Evolutionary conservation across 78 protist genomes (phyloP).

Genomic region (Anaeramoeba ignava): DNA sequence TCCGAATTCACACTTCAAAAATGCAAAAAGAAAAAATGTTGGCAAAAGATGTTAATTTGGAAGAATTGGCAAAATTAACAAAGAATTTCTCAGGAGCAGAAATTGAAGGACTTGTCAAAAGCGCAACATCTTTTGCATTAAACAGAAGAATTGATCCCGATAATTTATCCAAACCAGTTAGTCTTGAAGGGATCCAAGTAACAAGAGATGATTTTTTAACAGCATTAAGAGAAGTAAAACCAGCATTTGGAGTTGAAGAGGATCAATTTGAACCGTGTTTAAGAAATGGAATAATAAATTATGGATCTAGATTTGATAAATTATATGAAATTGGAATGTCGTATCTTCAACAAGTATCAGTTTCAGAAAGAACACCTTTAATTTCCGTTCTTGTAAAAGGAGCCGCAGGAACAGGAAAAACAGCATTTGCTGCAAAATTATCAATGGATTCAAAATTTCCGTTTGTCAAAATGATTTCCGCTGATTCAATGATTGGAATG

Average conservation of each 20-base stretch:
- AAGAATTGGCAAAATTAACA: neutral
- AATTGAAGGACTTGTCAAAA: constrained; percentile 9
- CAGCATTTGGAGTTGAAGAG: neutral
- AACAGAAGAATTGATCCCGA: neutral
- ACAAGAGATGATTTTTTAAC: neutral
- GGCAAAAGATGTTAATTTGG: constrained; percentile 5
- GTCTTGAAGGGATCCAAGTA: neutral
- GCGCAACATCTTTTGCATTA: neutral
- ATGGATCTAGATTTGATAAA: neutral
- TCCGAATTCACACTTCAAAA: constrained; percentile 7
- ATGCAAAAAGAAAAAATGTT: constrained; percentile 5
- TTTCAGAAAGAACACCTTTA: neutral
- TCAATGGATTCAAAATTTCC: neutral
- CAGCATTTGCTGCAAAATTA: neutral
- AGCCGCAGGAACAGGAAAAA: neutral
- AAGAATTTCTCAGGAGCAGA: constrained; percentile 20
- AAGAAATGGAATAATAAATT: neutral
- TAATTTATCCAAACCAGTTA: neutral
- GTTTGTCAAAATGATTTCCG: neutral
- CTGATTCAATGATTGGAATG: neutral
- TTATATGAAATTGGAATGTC: neutral
- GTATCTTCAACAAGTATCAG: neutral
- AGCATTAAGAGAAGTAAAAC: neutral
- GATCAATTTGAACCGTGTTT: neutral
- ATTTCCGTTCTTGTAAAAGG: neutral